phyloP scores from a whole-genome alignment of 495 filamentous ascomycete genomes.

The Penicillium canescens region DNA sequence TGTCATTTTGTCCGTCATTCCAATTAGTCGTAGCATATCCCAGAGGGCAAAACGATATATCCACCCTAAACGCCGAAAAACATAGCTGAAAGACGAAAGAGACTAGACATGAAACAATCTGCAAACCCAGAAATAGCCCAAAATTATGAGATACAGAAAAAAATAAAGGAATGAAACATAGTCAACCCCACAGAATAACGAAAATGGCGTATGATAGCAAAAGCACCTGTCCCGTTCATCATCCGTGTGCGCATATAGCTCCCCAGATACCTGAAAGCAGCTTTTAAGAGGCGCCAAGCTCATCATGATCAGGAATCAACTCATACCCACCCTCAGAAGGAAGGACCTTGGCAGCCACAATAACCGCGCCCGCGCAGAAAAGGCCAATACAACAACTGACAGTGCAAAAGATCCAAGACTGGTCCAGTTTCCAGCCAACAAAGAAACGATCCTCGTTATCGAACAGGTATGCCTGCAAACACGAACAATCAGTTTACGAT shows the following conservation, averaged over 20 bases:
- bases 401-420: slow-evolving; percentile 75
- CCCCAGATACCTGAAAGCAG: background rate
- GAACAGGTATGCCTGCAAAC: slow-evolving; percentile 70
- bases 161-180: background rate
- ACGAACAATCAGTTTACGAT: background rate
- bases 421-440: slow-evolving; percentile 79
- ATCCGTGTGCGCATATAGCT: background rate
- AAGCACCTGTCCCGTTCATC: background rate
- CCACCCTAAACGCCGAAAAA: slow-evolving; percentile 8
- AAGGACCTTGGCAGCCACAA: slow-evolving; percentile 62
- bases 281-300: slow-evolving; percentile 12
- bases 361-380: slow-evolving; percentile 60
- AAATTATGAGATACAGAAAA: background rate
- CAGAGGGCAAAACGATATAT: slow-evolving; percentile 1
- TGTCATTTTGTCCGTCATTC: background rate
- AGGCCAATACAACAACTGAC: slow-evolving; percentile 68
- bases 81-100: background rate
- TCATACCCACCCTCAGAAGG: slow-evolving; percentile 87
- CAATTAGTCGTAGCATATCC: slow-evolving; percentile 10
- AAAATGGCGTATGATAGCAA: background rate
- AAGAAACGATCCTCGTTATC: slow-evolving; percentile 86
- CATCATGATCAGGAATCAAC: slow-evolving; percentile 56
- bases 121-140: slow-evolving; percentile 2
- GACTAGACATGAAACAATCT: background rate
- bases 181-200: background rate